Evolutionary conservation across 2,329 filamentous ascomycete genomes (phyloP).

Genomic region (Samsoniella hepiali): DNA sequence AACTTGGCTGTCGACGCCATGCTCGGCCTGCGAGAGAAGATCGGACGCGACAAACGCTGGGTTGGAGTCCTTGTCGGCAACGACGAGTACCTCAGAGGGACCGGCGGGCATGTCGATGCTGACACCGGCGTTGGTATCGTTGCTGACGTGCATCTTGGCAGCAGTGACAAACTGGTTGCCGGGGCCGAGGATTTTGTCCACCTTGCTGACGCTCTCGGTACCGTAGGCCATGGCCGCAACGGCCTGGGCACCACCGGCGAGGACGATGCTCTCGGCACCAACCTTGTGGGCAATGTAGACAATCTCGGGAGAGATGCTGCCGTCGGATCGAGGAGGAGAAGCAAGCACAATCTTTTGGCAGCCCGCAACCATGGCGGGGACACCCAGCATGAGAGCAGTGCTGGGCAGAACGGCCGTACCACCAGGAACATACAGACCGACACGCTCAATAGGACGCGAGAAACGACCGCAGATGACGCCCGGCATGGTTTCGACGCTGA

Average conservation of each 20-base stretch:
- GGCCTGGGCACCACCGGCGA: conserved; percentile 93
- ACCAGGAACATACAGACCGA: conserved; percentile 94
- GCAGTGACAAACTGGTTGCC: conserved; percentile 99
- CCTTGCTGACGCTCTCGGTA: conserved; percentile 89
- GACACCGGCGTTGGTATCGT: conserved; percentile 92
- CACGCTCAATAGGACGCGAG: conserved; percentile 84
- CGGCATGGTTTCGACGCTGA: conserved; percentile 95
- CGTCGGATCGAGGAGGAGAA: conserved; percentile 84
- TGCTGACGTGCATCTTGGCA: conserved; percentile 96
- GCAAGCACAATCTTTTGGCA: conserved; percentile 94
- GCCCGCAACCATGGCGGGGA: conserved; percentile 94
- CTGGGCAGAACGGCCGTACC: conserved; percentile 96
- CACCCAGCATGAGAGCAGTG: conserved; percentile 95
- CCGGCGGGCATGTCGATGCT: conserved; percentile 98
- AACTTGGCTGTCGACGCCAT: conserved; percentile 94
- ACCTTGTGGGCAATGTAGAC: conserved; percentile 97
- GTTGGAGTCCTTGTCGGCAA: conserved; percentile 84
- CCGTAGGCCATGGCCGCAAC: conserved; percentile 97
- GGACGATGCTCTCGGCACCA: conserved; percentile 90
- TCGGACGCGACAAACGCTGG: conserved; percentile 95
- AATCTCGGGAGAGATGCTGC: conserved; percentile 90
- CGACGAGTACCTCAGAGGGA: conserved; percentile 92
- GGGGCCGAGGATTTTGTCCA: conserved; percentile 97
- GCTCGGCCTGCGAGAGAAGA: conserved; percentile 91
- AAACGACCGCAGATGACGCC: conserved; percentile 94